A percentile compares a stretch with the other conserved stretches of the same genome.
These are phyloP conservation scores for Mortierella sp. DNA, from an alignment of 371 early-diverging fungal species.

Conservation along the genomic window DNA sequence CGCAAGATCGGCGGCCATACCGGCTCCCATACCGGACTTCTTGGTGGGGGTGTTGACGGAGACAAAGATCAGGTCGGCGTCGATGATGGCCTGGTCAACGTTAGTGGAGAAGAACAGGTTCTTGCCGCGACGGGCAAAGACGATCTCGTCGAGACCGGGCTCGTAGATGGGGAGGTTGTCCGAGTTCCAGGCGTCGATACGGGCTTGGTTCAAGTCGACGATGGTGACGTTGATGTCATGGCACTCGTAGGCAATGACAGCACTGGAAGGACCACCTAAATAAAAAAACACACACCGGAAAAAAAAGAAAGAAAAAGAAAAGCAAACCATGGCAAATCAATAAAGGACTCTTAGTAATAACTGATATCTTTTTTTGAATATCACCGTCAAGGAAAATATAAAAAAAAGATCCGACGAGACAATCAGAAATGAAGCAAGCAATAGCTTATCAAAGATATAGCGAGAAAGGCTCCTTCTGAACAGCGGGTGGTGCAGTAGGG, in stretches of 20 bases:
- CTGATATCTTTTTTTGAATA: background rate
- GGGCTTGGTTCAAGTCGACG: conserved; percentile 79
- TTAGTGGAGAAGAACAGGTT: conserved; percentile 91
- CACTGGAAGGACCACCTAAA: conserved; percentile 84
- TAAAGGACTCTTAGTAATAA: background rate
- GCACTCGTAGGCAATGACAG: conserved; percentile 81
- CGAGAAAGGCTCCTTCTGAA: too few species aligned
- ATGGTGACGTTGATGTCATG: conserved; percentile 92
- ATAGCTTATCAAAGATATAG: too few species aligned
- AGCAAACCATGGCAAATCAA: background rate
- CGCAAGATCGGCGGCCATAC: conserved; percentile 89
- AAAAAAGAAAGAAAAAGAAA: background rate
- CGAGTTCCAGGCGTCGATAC: conserved; percentile 94
- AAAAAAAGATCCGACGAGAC: background rate
- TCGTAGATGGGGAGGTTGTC: conserved; percentile 90
- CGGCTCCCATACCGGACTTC: conserved; percentile 84
- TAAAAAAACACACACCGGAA: background rate
- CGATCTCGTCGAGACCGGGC: conserved; percentile 90
- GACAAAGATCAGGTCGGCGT: conserved; percentile 91
- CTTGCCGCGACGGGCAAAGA: conserved; percentile 76
- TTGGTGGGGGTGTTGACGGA: conserved; percentile 93
- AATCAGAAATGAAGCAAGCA: background rate
- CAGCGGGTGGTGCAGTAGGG: too few species aligned
- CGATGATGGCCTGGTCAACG: conserved; percentile 72
- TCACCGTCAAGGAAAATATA: background rate